Conservation (phyloP, 192 early-diverging fungal species). For the Rhizoclosmatium globosum region DNA sequence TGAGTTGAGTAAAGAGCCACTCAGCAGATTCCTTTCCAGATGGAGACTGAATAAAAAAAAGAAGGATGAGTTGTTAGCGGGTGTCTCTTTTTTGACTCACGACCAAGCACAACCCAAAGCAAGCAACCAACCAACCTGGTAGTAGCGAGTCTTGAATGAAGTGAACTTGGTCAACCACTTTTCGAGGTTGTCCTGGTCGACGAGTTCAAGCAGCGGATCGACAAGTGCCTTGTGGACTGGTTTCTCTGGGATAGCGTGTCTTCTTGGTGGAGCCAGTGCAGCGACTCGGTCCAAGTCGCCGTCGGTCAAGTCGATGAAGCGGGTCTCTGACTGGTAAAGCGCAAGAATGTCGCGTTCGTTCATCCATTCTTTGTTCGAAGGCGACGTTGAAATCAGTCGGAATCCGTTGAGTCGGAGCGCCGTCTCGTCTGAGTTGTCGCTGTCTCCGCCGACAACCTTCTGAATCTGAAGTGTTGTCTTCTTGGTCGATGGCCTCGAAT, state of each 20-base stretch:
- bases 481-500: not conserved
- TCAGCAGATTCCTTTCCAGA: constrained; percentile 45
- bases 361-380: constrained; percentile 34
- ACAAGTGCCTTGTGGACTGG: constrained; percentile 70
- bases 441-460: not conserved
- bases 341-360: not conserved
- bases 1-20: constrained; percentile 51
- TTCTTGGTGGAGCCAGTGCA: constrained; percentile 1
- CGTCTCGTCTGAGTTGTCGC: not conserved
- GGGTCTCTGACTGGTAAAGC: constrained; percentile 50
- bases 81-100: constrained; percentile 45
- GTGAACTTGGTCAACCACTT: constrained; percentile 81
- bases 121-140: constrained; percentile 60
- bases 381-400: constrained; percentile 44
- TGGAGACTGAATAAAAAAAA: constrained; percentile 8
- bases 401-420: constrained; percentile 9
- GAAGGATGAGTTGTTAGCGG: not conserved
- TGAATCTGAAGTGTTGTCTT: not conserved
- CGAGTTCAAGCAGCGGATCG: constrained; percentile 58
- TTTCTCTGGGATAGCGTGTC: constrained; percentile 54
- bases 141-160: constrained; percentile 90
- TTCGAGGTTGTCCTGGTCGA: constrained; percentile 75
- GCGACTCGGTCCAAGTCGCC: constrained; percentile 49
- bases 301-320: constrained; percentile 93
- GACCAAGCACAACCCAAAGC: not conserved